Evolutionary conservation across 2,329 filamentous ascomycete genomes (phyloP).

Genomic region (Calonectria pauciramosa): DNA sequence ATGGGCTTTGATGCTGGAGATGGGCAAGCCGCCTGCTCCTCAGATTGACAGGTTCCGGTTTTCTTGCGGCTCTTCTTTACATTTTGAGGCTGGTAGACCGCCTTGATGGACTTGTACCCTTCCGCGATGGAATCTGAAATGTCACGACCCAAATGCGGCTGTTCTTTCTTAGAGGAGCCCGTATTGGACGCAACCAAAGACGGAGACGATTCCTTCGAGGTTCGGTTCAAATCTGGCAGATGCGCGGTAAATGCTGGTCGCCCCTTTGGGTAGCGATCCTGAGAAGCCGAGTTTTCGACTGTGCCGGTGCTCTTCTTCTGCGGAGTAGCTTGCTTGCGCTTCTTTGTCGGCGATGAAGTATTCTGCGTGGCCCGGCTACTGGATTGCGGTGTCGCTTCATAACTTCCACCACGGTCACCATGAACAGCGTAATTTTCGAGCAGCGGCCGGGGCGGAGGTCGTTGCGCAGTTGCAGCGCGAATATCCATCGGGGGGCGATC

Average conservation of each 20-base stretch:
- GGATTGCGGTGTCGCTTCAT: not conserved
- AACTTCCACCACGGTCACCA: not conserved
- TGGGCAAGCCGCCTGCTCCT: not conserved
- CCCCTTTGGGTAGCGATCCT: not conserved
- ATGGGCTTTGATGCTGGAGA: not conserved
- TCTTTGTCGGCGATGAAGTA: not conserved
- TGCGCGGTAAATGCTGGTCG: conserved; percentile 8
- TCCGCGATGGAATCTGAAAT: not conserved
- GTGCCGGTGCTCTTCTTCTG: not conserved
- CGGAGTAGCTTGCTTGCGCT: not conserved
- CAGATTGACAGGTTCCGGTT: not conserved
- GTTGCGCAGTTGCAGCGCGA: not conserved
- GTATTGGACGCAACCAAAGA: not conserved
- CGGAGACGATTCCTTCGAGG: not conserved
- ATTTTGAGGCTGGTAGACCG: not conserved
- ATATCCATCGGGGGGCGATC: not conserved
- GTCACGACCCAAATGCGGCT: not conserved
- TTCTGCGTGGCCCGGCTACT: not conserved
- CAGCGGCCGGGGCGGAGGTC: not conserved
- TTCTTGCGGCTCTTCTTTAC: not conserved
- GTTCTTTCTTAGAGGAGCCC: not conserved
- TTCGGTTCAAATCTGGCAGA: not conserved
- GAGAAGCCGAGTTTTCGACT: not conserved
- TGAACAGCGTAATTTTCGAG: not conserved
- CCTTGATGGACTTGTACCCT: conserved; percentile 13